Conservation (phyloP, 306 rosid species). For the Cercis canadensis region DNA sequence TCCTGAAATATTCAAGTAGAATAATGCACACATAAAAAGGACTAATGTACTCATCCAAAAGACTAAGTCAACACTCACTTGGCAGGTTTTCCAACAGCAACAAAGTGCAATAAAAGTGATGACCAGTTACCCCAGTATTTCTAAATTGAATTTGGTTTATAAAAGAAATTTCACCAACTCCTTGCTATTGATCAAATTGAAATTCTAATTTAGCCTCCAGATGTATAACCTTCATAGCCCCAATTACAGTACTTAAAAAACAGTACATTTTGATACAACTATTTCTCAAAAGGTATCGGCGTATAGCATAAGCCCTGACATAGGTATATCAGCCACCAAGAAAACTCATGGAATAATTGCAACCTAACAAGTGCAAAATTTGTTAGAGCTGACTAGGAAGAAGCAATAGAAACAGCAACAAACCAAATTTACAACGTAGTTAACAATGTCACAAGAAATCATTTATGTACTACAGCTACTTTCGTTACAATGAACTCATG, state of each 20-base stretch:
- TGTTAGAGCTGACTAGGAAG: not conserved
- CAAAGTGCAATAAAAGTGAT: constrained; percentile 13
- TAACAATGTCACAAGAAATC: not conserved
- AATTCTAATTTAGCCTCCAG: constrained; percentile 19
- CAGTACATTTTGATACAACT: not conserved
- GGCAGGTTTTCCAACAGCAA: constrained; percentile 16
- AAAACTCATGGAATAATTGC: not conserved
- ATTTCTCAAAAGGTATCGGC: not conserved
- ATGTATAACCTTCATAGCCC: not conserved
- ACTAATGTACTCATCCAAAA: constrained; percentile 7
- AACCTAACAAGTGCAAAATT: not conserved
- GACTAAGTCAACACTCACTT: not conserved
- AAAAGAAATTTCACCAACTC: constrained; percentile 15
- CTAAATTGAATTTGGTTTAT: constrained; percentile 13
- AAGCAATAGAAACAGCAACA: not conserved
- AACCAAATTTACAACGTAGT: not conserved
- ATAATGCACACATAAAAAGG: not conserved
- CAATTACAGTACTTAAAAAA: not conserved
- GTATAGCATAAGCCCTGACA: not conserved
- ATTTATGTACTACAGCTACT: not conserved
- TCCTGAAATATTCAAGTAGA: constrained; percentile 63
- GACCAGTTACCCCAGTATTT: not conserved
- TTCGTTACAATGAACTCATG: not conserved
- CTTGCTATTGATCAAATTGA: constrained; percentile 3
- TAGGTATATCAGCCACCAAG: not conserved